Base-by-base conservation (phyloP, 768 basidiomycete genomes). In the Boletellus ananiceps region DNA sequence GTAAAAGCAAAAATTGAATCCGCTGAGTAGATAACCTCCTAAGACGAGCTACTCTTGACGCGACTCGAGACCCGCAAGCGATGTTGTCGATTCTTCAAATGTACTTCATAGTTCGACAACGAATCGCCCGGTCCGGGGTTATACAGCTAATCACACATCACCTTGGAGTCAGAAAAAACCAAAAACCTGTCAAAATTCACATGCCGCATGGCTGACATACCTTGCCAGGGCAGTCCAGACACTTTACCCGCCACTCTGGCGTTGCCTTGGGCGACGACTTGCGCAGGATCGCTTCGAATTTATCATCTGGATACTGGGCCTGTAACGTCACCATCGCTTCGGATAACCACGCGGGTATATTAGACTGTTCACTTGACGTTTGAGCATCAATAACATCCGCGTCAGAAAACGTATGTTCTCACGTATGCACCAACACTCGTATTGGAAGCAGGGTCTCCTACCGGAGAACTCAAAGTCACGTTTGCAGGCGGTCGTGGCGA, bases 191-290 rank as follows among this genome's bases (percentile, higher is more conserved):
- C 29, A 8, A 7, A 29, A 9, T 29, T 9, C 11, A 19, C 8
- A 8, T 13, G 14, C 12, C 12, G 18, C 3, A 11, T 13, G 3
- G 18, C 11, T 2, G 2, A 49, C 57, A 23, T 52, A 91, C 92
- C 79, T 93, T 95, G 61, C 92, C 92, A 57, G 93, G 93, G 68
- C 93, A 94, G 66, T 96, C 93, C 56, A 83, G 62, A 65, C 93
- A 96, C 67, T 87, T 93, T 62, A 95, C 78, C 15, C 91, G 80
- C 93, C 94, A 97, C 67, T 95, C 93, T 5, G 81, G 78, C 19
- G 73, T 67, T n/a, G 73, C 75, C 12, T 71, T 74, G 38, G 78
- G 72, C 27, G 74, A 73, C 7, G 77, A 70, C 60, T 81, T 85
- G 27, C 81, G 78, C 31, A 82, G 69, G 29, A 88, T 81, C 15